These are phyloP conservation scores for Glarea lozoyensis DNA, from an alignment of 495 filamentous ascomycete genomes.

Conservation along the genomic window DNA sequence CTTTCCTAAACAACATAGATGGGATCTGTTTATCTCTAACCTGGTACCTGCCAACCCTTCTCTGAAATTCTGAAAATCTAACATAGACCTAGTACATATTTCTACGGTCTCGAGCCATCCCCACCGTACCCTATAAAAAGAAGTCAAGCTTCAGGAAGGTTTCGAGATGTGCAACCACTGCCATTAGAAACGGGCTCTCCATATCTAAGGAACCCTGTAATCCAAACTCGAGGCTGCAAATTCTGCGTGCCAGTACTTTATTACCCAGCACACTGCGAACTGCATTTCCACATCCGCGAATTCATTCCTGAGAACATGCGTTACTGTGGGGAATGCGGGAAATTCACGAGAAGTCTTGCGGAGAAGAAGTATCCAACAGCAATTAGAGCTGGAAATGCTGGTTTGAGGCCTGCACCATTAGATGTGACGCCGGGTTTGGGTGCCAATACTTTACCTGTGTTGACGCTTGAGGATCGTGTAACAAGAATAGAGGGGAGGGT, in stretches of 20 bases:
- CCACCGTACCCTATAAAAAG: not conserved
- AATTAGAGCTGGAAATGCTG: no score
- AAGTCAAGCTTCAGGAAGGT: not conserved
- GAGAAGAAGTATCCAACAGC: not conserved
- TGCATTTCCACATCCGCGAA: slow-evolving; percentile 10
- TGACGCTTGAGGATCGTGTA: no score
- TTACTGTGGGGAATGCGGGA: slow-evolving; percentile 7
- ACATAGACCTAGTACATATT: not conserved
- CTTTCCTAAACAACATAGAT: slow-evolving; percentile 7
- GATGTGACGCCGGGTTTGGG: no score
- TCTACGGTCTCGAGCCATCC: not conserved
- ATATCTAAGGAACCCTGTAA: not conserved
- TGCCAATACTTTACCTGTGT: no score
- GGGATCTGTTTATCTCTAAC: slow-evolving; percentile 5
- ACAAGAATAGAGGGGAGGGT: no score
- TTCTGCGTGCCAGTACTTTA: slow-evolving; percentile 13
- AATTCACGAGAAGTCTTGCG: slow-evolving; percentile 8
- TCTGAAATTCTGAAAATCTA: not conserved
- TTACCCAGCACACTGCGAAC: slow-evolving; percentile 15
- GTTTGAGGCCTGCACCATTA: no score
- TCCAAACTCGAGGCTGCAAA: slow-evolving; percentile 1
- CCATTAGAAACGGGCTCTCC: slow-evolving; percentile 11
- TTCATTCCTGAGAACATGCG: slow-evolving; percentile 9
- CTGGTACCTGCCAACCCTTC: slow-evolving; percentile 1
- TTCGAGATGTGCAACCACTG: not conserved